These are phyloP conservation scores for Talaromyces nanjingensis DNA, from an alignment of 495 filamentous ascomycete genomes.

Conservation along the genomic window DNA sequence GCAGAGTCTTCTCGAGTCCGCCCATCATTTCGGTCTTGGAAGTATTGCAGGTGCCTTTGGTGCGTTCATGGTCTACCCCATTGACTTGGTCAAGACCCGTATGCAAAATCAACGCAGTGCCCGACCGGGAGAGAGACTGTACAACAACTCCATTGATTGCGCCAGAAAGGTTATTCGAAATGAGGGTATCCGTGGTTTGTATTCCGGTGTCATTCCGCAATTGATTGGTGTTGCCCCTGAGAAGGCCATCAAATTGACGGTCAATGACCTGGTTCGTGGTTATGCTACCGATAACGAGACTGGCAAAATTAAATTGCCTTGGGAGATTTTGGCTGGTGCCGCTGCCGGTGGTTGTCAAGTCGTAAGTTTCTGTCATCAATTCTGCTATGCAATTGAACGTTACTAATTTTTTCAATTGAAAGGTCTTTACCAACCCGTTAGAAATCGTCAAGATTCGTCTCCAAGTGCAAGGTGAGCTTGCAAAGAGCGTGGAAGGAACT, in stretches of 20 bases:
- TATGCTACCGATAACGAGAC: conserved; percentile 69
- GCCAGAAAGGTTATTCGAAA: conserved; percentile 85
- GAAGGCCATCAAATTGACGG: conserved; percentile 97
- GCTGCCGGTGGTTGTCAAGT: conserved; percentile 92
- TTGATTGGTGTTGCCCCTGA: conserved; percentile 95
- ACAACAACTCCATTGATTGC: conserved; percentile 95
- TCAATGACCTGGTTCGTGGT: conserved; percentile 85
- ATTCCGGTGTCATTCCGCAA: conserved; percentile 91
- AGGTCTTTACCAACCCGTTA: conserved; percentile 95
- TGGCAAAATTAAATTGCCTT: conserved; percentile 60
- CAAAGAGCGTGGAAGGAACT: conserved; percentile 76
- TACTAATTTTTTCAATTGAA: conserved; percentile 1
- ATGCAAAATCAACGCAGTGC: conserved; percentile 93
- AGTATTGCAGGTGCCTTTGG: conserved; percentile 92
- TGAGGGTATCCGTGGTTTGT: conserved; percentile 82
- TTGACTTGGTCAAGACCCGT: conserved; percentile 95
- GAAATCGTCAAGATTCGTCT: conserved; percentile 99
- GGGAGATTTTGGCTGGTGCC: conserved; percentile 85
- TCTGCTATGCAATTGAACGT: not conserved
- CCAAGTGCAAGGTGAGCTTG: conserved; percentile 93
- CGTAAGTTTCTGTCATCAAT: conserved; percentile 46
- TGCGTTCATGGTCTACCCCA: conserved; percentile 98
- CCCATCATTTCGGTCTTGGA: conserved; percentile 82
- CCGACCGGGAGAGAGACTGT: conserved; percentile 77
- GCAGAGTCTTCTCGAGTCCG: conserved; percentile 63